phyloP scores from a whole-genome alignment of 495 filamentous ascomycete species.

The Bryoglossum gracile region DNA sequence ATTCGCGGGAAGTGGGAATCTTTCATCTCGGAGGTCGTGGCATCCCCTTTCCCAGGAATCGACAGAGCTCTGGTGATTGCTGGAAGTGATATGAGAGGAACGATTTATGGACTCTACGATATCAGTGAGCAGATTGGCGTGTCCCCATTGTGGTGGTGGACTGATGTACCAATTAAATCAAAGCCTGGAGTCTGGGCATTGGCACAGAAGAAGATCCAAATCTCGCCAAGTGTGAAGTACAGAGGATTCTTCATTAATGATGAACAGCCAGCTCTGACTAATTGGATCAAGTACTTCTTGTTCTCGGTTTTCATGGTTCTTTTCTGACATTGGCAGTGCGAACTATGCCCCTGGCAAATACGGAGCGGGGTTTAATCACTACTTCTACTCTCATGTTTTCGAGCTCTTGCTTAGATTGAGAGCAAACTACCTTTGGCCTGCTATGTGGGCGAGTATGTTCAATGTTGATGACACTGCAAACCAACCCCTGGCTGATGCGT shows the following conservation, averaged over 20 bases:
- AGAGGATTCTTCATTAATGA: slow-evolving; percentile 77
- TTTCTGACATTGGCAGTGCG: slow-evolving; percentile 16
- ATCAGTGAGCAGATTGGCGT: slow-evolving; percentile 72
- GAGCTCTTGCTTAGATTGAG: slow-evolving; percentile 62
- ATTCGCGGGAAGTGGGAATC: slow-evolving; percentile 64
- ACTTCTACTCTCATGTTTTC: slow-evolving; percentile 63
- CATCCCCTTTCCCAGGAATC: slow-evolving; percentile 50
- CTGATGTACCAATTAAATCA: slow-evolving; percentile 53
- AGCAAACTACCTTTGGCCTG: slow-evolving; percentile 72
- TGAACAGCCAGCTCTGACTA: slow-evolving; percentile 63
- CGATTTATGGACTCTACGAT: slow-evolving; percentile 68
- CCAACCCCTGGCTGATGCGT: slow-evolving; percentile 61
- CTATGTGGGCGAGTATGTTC: slow-evolving; percentile 65
- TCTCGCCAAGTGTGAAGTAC: slow-evolving; percentile 61
- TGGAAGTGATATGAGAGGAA: slow-evolving; percentile 59
- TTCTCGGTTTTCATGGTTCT: background rate
- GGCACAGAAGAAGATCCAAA: slow-evolving; percentile 46
- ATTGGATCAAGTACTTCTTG: slow-evolving; percentile 48
- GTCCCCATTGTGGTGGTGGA: slow-evolving; percentile 72
- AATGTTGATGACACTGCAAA: slow-evolving; percentile 61
- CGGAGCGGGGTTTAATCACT: slow-evolving; percentile 51
- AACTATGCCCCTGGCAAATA: slow-evolving; percentile 43
- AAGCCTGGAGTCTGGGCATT: slow-evolving; percentile 49
- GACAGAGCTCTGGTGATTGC: slow-evolving; percentile 58
- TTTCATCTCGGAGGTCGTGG: slow-evolving; percentile 52